Evolutionary conservation across 495 filamentous ascomycete genomes (phyloP).

Genomic region (Ramalina peruviana): DNA sequence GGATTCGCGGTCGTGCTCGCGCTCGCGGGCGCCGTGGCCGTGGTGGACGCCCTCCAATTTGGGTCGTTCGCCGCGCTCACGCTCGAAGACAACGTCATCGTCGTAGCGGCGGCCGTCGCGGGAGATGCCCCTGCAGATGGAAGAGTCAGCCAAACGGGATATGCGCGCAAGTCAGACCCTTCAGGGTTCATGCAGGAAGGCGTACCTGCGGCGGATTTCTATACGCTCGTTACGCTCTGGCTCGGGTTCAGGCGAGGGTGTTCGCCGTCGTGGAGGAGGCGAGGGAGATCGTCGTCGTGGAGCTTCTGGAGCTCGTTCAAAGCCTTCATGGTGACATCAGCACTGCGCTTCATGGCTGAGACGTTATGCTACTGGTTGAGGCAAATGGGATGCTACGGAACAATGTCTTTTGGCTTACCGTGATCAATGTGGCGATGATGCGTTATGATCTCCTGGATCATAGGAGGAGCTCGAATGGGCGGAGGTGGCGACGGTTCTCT

Average conservation of each 20-base stretch:
- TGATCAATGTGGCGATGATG: conserved; percentile 83
- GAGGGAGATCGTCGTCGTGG: conserved; percentile 1
- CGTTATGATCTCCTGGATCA: conserved; percentile 70
- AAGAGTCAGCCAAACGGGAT: not conserved
- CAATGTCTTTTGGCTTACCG: conserved; percentile 37
- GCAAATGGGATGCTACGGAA: not conserved
- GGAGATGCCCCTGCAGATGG: conserved; percentile 6
- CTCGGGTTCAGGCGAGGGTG: conserved; percentile 15
- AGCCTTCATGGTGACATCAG: conserved; percentile 4
- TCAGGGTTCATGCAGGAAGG: not conserved
- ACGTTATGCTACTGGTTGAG: not conserved
- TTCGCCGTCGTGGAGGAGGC: conserved; percentile 7
- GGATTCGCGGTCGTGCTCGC: conserved; percentile 29
- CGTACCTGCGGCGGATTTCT: conserved; percentile 33
- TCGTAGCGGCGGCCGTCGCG: conserved; percentile 31
- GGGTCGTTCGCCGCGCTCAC: conserved; percentile 22
- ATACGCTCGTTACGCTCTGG: conserved; percentile 33
- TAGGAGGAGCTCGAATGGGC: conserved; percentile 50
- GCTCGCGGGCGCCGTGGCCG: conserved; percentile 4
- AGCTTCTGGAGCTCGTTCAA: conserved; percentile 12
- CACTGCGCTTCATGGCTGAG: not conserved
- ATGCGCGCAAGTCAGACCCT: not conserved
- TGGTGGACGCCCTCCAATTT: conserved; percentile 9
- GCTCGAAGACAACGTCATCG: conserved; percentile 45
- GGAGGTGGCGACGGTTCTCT: conserved; percentile 27